Base-by-base conservation (phyloP, 805 yeast genomes). In the Hanseniaspora jakobsenii region DNA sequence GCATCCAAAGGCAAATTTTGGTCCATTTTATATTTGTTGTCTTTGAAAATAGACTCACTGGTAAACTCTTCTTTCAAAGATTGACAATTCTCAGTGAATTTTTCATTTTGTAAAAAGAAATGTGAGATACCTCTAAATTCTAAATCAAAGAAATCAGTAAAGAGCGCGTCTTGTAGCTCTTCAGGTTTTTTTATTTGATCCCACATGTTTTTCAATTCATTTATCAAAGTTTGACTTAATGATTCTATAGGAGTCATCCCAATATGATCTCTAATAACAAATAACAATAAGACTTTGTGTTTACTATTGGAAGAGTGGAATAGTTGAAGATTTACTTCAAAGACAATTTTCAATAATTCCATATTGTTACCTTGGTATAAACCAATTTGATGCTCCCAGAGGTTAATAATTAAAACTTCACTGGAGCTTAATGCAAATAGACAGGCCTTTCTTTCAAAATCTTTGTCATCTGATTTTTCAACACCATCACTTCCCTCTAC, bases 401-500 rank as follows among this genome's bases (percentile, higher is more conserved):
- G 75, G 61, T 91, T 91, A 34, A 91, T 81, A 49, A 91, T 85
- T 53, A 91, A 68, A 4, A 87, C 77, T 57, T 91, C 97, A 13
- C 91, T 77, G 0, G 95, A 87, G 9, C 96, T 75, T 49, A 91
- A 67, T 0, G 98, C 97, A 66, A 91, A 91, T 34, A 91, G 66
- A 0, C 97, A 97, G 1, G 95, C 87, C 54, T 91, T 91, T 47
- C 98, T 73, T 63, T 91, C 98, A 61, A 91, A 91, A 63, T 91
- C 98, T 62, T 91, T 96, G 62, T 91, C 97, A 55, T 91, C 98
- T 21, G 97, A 97, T 46, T 96, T 73, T 63, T 91, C 98, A 49
- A 95, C 73, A 38, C 98, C 97, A 64, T 91, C 98, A 1, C 96
- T 87, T 38, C 98, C 98, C 64, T 91, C 98, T n/a, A 91, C 97